Evolutionary conservation across 1,284 basidiomycete species (phyloP), one percentile per base, ranked within the genome.

Genomic region (Ceratobasidium sp.): DNA sequence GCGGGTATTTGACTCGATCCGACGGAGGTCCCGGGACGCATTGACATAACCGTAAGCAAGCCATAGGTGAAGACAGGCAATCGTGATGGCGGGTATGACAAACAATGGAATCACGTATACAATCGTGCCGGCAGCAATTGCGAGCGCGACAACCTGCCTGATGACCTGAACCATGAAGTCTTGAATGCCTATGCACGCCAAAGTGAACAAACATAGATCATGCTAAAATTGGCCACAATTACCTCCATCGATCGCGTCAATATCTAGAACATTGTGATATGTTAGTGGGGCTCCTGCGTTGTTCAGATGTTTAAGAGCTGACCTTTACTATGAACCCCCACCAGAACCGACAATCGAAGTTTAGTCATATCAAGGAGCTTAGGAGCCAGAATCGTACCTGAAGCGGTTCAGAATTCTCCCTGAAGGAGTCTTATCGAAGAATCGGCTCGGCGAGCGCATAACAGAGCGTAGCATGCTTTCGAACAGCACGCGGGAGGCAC

Each of bases 221-320:
- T n/a, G n/a, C n/a, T n/a, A n/a, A n/a, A n/a, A n/a, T n/a, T n/a
- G n/a, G n/a, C n/a, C n/a, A n/a, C n/a, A n/a, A n/a, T n/a, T n/a
- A 41, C 36, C 36, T 5, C 36, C 11, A 11, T 41, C 36, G 11
- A 41, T 41, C 4, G 36, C 11, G 11, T 41, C 11, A 11, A 41
- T 41, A 41, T 41, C 36, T 41, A 97, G 97, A 24, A 95, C 92
- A 22, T 94, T 86, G 29, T 11, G 41, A n/a, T n/a, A n/a, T n/a
- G n/a, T n/a, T n/a, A n/a, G n/a, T n/a, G n/a, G n/a, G n/a, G n/a
- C n/a, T n/a, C n/a, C n/a, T n/a, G n/a, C n/a, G n/a, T n/a, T n/a
- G n/a, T n/a, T n/a, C n/a, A n/a, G n/a, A n/a, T n/a, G n/a, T n/a
- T n/a, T n/a, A n/a, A n/a, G n/a, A n/a, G n/a, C n/a, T n/a, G n/a